These are phyloP conservation scores for Trichoderma sp. DNA, from an alignment of 2,329 filamentous ascomycete species.

Conservation along the genomic window DNA sequence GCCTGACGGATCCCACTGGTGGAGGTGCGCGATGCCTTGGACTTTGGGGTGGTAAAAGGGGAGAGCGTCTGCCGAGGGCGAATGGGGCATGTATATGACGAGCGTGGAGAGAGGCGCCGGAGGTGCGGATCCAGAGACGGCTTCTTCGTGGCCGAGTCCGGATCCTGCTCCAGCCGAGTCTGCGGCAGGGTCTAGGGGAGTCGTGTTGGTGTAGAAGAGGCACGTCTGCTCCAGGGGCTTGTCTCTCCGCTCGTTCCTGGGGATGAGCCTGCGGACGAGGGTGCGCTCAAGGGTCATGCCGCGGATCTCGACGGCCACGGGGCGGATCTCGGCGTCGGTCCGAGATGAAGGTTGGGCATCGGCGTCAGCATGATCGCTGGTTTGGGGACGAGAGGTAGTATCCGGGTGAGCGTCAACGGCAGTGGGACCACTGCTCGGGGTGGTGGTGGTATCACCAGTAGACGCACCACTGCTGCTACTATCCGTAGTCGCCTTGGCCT, in stretches of 20 bases:
- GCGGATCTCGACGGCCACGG: conserved; percentile 31
- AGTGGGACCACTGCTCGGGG: neutral
- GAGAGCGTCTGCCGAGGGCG: conserved; percentile 60
- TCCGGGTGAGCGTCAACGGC: neutral
- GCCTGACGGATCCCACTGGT: conserved; percentile 57
- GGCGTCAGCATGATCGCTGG: neutral
- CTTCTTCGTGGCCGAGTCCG: neutral
- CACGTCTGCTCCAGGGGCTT: conserved; percentile 79
- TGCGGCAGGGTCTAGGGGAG: conserved; percentile 28
- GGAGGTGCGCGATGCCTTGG: conserved; percentile 72
- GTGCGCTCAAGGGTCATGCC: conserved; percentile 56
- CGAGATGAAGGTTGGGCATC: neutral
- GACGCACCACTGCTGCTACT: neutral
- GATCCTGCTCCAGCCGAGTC: conserved; percentile 25
- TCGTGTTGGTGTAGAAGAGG: conserved; percentile 59
- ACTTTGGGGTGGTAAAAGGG: conserved; percentile 90
- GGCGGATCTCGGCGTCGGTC: neutral
- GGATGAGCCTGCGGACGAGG: conserved; percentile 76
- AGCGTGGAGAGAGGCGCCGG: conserved; percentile 34
- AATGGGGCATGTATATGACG: conserved; percentile 79
- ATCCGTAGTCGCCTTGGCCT: conserved; percentile 16
- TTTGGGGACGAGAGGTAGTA: conserved; percentile 24
- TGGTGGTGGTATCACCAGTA: neutral
- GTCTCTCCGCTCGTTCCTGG: conserved; percentile 78
- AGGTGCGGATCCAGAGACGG: neutral